Conservation (phyloP, 306 rosid genomes). For the Sphenostylis stenocarpa region DNA sequence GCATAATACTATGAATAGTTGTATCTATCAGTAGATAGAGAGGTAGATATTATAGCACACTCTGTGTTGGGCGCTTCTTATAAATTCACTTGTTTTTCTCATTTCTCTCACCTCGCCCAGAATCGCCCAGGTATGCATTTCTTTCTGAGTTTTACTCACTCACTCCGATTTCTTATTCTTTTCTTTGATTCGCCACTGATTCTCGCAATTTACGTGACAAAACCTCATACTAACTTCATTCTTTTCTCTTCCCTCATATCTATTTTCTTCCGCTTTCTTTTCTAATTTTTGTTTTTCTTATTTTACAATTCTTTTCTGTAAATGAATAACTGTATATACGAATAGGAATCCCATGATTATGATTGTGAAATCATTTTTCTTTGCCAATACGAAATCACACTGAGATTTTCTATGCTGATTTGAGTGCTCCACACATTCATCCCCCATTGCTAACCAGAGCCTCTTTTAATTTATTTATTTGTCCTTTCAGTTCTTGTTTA, state of each 20-base stretch:
- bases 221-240: background rate
- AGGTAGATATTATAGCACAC: too few species aligned
- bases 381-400: background rate
- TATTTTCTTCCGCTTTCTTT: background rate
- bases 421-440: background rate
- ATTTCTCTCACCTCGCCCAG: background rate
- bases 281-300: background rate
- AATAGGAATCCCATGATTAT: background rate
- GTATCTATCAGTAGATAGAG: too few species aligned
- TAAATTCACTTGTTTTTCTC: too few species aligned
- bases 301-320: too few species aligned
- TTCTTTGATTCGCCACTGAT: background rate
- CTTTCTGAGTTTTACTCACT: too few species aligned
- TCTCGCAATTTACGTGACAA: background rate
- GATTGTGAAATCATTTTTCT: background rate
- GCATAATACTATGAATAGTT: too few species aligned
- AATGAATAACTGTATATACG: background rate
- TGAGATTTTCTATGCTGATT: conserved; percentile 4
- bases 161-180: background rate
- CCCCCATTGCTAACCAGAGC: background rate
- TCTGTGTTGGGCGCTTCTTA: too few species aligned
- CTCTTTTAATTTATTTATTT: background rate
- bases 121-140: background rate
- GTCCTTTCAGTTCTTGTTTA: background rate
- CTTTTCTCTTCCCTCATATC: background rate